phyloP scores from a whole-genome alignment of 106 monocot species.

The Apostasia ramifera region DNA sequence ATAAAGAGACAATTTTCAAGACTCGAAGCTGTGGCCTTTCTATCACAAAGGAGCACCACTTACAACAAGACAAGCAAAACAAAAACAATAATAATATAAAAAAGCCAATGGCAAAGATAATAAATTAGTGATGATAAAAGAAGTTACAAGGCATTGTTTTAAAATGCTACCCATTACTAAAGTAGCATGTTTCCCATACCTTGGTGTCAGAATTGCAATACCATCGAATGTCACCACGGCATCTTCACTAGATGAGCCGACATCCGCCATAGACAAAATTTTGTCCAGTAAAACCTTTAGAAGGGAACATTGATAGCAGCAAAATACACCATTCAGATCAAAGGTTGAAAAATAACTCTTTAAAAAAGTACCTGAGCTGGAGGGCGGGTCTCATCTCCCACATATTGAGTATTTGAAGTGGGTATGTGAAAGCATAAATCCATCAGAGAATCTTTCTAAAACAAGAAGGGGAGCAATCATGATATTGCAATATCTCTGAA shows the following conservation, averaged over 20 bases:
- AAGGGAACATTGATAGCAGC: slow-evolving; percentile 4
- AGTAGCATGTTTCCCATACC: slow-evolving; percentile 18
- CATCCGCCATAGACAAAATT: slow-evolving; percentile 77
- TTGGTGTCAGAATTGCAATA: slow-evolving; percentile 92
- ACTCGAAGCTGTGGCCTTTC: too few relatives aligned
- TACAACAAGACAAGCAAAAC: too few relatives aligned
- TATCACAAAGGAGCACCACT: too few relatives aligned
- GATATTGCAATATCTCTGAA: not conserved
- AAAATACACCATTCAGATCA: not conserved
- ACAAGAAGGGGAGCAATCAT: slow-evolving; percentile 2
- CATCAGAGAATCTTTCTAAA: slow-evolving; percentile 93
- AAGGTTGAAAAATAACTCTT: not conserved
- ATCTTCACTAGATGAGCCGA: slow-evolving; percentile 91
- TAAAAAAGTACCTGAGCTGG: slow-evolving; percentile 68
- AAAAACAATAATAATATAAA: too few relatives aligned
- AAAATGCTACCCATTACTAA: not conserved
- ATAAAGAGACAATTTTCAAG: too few relatives aligned
- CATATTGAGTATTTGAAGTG: slow-evolving; percentile 87
- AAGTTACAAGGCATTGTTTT: too few relatives aligned
- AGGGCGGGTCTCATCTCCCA: slow-evolving; percentile 84
- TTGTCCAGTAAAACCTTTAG: slow-evolving; percentile 76
- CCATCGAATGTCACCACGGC: slow-evolving; percentile 90
- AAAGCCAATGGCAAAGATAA: too few relatives aligned
- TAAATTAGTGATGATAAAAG: too few relatives aligned
- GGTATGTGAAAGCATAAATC: slow-evolving; percentile 94